Percentiles rank a stretch among this genome's conserved stretches.
Evolutionary conservation across 139 green algal genomes (phyloP).

Genomic region (Micractinium conductrix): DNA sequence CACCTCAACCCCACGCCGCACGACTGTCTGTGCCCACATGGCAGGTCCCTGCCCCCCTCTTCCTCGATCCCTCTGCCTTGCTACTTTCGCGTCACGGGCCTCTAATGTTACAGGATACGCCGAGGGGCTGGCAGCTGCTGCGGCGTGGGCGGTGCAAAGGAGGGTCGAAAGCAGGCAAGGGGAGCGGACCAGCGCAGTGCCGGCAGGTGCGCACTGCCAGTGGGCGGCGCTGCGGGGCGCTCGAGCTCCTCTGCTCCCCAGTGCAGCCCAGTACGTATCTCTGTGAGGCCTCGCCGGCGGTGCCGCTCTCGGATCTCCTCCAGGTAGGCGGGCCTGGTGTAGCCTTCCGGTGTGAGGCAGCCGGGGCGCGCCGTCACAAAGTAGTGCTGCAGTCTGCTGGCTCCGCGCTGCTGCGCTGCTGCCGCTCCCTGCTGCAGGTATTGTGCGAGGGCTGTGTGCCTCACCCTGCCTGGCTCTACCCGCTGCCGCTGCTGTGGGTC

Average conservation of each 20-base stretch:
- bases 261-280: background rate
- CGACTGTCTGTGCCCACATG: no score
- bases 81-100: no score
- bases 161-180: no score
- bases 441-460: background rate
- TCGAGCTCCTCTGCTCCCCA: conserved; percentile 1
- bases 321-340: background rate
- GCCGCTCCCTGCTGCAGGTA: background rate
- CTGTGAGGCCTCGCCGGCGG: background rate
- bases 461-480: background rate
- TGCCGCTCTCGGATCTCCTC: background rate
- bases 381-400: background rate
- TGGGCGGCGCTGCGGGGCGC: no score
- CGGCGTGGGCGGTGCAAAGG: no score
- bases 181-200: no score
- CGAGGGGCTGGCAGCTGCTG: no score
- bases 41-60: no score
- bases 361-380: background rate
- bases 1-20: no score
- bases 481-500: background rate
- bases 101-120: no score
- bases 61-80: no score
- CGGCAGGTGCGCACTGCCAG: no score
- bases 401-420: background rate
- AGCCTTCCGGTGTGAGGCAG: background rate